Percentiles rank a stretch among this genome's conserved stretches.
phyloP scores from a whole-genome alignment of 768 basidiomycete species.

The Leccinum broughii region DNA sequence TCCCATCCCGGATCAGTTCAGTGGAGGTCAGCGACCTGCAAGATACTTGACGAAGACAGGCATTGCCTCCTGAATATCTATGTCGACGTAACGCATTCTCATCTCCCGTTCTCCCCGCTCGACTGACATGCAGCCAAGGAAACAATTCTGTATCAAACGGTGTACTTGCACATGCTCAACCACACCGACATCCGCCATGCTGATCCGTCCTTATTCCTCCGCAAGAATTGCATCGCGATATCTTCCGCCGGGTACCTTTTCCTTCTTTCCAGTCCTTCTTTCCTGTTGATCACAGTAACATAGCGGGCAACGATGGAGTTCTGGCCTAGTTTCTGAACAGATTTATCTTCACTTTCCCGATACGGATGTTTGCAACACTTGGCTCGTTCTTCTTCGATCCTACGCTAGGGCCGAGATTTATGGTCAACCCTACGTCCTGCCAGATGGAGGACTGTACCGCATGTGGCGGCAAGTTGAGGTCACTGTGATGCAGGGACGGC shows the following conservation, averaged over 20 bases:
- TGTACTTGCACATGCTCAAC: conserved; percentile 69
- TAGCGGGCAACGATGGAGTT: conserved; percentile 64
- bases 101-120: not conserved
- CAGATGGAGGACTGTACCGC: conserved; percentile 76
- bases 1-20: conserved; percentile 52
- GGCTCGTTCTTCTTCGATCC: conserved; percentile 79
- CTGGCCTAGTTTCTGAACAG: conserved; percentile 54
- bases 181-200: conserved; percentile 80
- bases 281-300: conserved; percentile 8
- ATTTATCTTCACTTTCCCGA: conserved; percentile 74
- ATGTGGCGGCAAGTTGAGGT: conserved; percentile 86
- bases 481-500: conserved; percentile 70
- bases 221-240: conserved; percentile 74
- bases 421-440: conserved; percentile 53
- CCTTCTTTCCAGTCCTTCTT: conserved; percentile 5
- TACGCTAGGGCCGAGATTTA: conserved; percentile 82
- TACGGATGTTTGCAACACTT: conserved; percentile 63
- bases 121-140: conserved; percentile 46
- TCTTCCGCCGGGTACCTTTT: conserved; percentile 55
- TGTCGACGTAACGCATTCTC: conserved; percentile 55
- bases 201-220: conserved; percentile 74
- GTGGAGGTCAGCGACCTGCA: conserved; percentile 76
- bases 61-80: conserved; percentile 72
- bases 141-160: conserved; percentile 68
- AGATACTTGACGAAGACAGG: conserved; percentile 64